Conservation (phyloP, 192 early-diverging fungal genomes). For the Backusella sp. region DNA sequence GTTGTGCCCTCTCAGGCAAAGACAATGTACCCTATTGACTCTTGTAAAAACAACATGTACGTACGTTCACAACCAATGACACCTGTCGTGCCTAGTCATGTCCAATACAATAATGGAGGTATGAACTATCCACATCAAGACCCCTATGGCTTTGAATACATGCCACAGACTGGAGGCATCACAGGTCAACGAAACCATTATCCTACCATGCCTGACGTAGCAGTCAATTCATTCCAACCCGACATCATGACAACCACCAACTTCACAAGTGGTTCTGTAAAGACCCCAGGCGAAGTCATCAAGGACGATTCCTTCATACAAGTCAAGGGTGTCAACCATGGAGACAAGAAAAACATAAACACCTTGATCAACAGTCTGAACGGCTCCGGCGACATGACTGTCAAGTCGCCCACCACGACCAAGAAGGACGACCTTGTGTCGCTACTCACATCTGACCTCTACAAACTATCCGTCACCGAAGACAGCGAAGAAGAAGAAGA, state of each 20-base stretch:
- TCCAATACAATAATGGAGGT: not conserved
- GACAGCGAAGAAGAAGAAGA: not conserved
- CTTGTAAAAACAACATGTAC: slow-evolving; percentile 11
- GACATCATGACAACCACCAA: slow-evolving; percentile 1
- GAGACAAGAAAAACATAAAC: not conserved
- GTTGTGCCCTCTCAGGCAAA: not conserved
- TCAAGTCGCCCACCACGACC: not conserved
- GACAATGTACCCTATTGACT: not conserved
- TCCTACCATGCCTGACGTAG: not conserved
- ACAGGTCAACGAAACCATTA: slow-evolving; percentile 7
- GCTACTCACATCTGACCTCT: slow-evolving; percentile 7
- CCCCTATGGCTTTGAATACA: not conserved
- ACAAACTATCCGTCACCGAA: not conserved
- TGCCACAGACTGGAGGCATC: not conserved
- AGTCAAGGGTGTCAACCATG: not conserved
- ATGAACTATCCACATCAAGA: not conserved
- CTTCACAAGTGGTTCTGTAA: not conserved
- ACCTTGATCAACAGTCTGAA: slow-evolving; percentile 3
- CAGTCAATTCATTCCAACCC: not conserved
- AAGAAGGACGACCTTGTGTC: slow-evolving; percentile 1
- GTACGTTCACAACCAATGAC: slow-evolving; percentile 18
- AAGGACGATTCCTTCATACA: not conserved
- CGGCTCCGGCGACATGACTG: not conserved
- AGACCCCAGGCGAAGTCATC: not conserved
- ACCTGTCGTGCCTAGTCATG: not conserved